phyloP scores from a whole-genome alignment of 2,329 filamentous ascomycete genomes.

The Hypoxylon sp. region DNA sequence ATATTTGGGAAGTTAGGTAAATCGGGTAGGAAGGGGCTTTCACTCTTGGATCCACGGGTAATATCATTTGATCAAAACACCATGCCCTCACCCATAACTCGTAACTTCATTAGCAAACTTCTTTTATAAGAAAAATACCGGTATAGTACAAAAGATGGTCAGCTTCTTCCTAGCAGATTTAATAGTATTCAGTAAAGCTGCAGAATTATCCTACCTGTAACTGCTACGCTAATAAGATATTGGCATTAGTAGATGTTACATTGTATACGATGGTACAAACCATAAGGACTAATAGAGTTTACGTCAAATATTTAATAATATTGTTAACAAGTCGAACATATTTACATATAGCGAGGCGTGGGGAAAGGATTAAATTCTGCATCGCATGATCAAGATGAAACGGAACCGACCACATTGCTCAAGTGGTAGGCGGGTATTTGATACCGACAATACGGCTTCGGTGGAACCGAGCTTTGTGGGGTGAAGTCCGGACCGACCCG shows the following conservation, averaged over 20 bases:
- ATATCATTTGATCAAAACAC: not conserved
- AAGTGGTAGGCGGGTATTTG: no score
- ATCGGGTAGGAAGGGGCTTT: not conserved
- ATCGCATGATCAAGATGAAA: not conserved
- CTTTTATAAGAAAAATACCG: not conserved
- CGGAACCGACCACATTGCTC: not conserved
- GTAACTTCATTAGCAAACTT: not conserved
- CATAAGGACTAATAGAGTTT: not conserved
- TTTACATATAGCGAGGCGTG: no score
- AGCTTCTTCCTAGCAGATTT: not conserved
- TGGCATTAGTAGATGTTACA: not conserved
- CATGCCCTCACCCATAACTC: not conserved
- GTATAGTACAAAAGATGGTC: not conserved
- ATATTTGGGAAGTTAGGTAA: not conserved
- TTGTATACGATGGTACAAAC: not conserved
- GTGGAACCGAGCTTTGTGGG: slow-evolving; percentile 14
- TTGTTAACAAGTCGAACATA: not conserved
- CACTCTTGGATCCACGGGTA: not conserved
- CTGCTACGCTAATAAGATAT: not conserved
- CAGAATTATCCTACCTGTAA: not conserved
- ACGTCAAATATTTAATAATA: not conserved
- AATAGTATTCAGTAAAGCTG: not conserved
- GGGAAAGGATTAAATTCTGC: no score
- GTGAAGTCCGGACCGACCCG: slow-evolving; percentile 21
- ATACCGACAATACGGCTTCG: not conserved